Evolutionary conservation across 331 rosid species (phyloP).

Genomic region (Dryas integrifolia): DNA sequence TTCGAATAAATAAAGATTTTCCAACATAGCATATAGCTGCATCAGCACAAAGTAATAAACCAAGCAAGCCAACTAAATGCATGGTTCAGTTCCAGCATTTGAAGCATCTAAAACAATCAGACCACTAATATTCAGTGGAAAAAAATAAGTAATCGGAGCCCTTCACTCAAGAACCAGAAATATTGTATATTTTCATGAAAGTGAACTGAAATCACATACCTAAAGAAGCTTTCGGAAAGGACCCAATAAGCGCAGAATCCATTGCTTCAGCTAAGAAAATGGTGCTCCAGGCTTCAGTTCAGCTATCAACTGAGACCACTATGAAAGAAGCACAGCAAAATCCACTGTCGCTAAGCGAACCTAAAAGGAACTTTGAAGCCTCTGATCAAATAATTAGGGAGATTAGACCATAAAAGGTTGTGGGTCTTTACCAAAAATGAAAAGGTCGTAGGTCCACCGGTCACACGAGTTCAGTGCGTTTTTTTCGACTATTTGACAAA

Average conservation of each 20-base stretch:
- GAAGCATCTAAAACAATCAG: conserved; percentile 13
- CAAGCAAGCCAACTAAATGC: not conserved
- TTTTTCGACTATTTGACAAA: not conserved
- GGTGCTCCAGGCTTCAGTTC: conserved; percentile 2
- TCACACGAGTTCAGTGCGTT: not conserved
- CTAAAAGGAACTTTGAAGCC: no score
- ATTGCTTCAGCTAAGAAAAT: conserved; percentile 19
- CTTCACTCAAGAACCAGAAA: not conserved
- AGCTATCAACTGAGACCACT: not conserved
- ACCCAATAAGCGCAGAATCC: conserved; percentile 49
- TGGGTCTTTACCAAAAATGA: not conserved
- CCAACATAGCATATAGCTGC: not conserved
- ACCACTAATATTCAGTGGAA: not conserved
- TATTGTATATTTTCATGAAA: not conserved
- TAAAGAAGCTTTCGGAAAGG: conserved; percentile 38
- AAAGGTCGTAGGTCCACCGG: not conserved
- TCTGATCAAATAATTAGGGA: no score
- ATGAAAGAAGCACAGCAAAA: not conserved
- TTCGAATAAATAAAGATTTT: not conserved
- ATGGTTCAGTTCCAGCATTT: not conserved
- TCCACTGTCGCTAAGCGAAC: not conserved
- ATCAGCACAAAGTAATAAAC: not conserved
- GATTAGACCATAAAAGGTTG: no score
- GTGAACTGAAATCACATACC: conserved; percentile 32
- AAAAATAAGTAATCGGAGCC: not conserved